A percentile compares a stretch with the other conserved stretches of the same genome.
These are phyloP conservation scores for Xylaria sp. DNA, from an alignment of 2,329 filamentous ascomycete species.

Conservation along the genomic window DNA sequence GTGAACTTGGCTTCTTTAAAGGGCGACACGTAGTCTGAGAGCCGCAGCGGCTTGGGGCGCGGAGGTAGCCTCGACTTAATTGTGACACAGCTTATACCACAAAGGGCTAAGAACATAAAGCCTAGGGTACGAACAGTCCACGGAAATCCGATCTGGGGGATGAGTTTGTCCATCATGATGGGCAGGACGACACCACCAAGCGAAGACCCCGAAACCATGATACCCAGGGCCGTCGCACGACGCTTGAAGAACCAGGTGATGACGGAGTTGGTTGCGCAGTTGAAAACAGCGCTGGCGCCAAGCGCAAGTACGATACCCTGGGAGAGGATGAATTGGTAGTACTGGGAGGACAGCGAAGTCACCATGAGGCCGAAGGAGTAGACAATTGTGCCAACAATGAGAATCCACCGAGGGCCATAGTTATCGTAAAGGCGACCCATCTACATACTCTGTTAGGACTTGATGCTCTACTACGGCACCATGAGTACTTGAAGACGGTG, in stretches of 20 bases:
- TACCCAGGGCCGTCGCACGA: conserved; percentile 20
- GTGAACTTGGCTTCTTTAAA: conserved; percentile 54
- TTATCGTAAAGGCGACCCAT: conserved; percentile 30
- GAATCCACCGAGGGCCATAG: conserved; percentile 50
- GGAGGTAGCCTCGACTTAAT: conserved; percentile 53
- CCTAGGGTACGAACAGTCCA: conserved; percentile 54
- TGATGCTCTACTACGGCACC: not conserved
- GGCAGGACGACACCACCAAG: conserved; percentile 66
- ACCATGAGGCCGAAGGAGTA: conserved; percentile 72
- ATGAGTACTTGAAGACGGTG: not conserved
- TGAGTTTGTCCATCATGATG: conserved; percentile 65
- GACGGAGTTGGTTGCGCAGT: conserved; percentile 25
- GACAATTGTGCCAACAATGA: conserved; percentile 62
- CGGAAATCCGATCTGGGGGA: conserved; percentile 54
- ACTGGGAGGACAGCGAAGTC: conserved; percentile 59
- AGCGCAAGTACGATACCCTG: conserved; percentile 51
- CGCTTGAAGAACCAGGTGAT: conserved; percentile 29
- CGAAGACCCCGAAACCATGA: conserved; percentile 58
- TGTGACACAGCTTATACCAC: conserved; percentile 47
- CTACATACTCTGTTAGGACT: conserved; percentile 9
- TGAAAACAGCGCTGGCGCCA: conserved; percentile 42
- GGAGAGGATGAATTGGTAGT: conserved; percentile 55
- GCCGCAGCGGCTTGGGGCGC: conserved; percentile 53
- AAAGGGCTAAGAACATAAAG: conserved; percentile 52
- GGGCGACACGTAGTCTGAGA: conserved; percentile 59